A percentile compares a stretch with the other conserved stretches of the same genome.
phyloP scores from a whole-genome alignment of 768 basidiomycete genomes.

The Mrakia blollopis region DNA sequence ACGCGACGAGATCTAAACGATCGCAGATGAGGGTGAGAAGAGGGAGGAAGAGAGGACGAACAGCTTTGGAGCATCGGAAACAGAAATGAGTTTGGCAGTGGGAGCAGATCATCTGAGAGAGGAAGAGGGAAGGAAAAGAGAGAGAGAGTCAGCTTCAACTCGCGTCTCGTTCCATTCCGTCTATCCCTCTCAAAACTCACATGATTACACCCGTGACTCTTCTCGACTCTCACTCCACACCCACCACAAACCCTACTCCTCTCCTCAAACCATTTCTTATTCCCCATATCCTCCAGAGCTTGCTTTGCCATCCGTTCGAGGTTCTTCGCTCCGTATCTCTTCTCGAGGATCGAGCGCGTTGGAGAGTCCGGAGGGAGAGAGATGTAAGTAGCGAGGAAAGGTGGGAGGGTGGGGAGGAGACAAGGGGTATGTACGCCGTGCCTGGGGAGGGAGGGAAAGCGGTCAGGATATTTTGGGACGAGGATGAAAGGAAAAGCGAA shows the following conservation, averaged over 20 bases:
- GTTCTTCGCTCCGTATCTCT: constrained; percentile 45
- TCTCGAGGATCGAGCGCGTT: constrained; percentile 19
- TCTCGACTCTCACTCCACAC: constrained; percentile 62
- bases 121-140: not conserved
- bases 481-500: not conserved
- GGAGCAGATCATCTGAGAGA: constrained; percentile 23
- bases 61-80: constrained; percentile 37
- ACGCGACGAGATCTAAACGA: no score
- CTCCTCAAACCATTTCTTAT: constrained; percentile 64
- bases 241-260: constrained; percentile 64
- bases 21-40: no score
- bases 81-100: constrained; percentile 33
- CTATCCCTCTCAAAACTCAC: constrained; percentile 49
- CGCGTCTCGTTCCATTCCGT: not conserved
- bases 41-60: constrained; percentile 6
- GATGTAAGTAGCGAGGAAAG: constrained; percentile 46
- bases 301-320: constrained; percentile 58
- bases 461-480: not conserved
- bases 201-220: constrained; percentile 70
- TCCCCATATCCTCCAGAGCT: constrained; percentile 69
- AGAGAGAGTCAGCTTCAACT: not conserved
- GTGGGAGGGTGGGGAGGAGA: constrained; percentile 50
- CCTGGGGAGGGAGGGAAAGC: constrained; percentile 49
- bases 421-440: constrained; percentile 75
- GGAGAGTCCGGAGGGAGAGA: constrained; percentile 13